These are phyloP conservation scores for Candida loeiensis DNA, from an alignment of 805 yeast species.

Conservation along the genomic window DNA sequence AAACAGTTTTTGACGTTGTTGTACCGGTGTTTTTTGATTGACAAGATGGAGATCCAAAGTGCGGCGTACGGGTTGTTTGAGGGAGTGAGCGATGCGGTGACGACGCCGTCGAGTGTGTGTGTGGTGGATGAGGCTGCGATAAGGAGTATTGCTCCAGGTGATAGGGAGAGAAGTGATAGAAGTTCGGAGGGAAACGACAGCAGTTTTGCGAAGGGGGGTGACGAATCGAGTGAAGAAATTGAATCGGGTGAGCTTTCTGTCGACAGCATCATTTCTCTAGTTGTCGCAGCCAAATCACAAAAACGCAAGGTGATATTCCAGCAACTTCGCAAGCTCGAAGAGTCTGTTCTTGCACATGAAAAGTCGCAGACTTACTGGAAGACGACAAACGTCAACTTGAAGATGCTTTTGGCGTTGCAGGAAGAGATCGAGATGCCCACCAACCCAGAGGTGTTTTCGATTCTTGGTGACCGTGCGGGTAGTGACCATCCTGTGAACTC, in stretches of 20 bases:
- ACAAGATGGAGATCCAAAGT: conserved; percentile 51
- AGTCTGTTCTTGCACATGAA: conserved; percentile 25
- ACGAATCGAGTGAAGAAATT: not conserved
- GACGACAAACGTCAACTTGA: conserved; percentile 44
- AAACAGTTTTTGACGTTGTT: conserved; percentile 46
- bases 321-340: conserved; percentile 42
- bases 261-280: conserved; percentile 55
- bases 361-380: conserved; percentile 53
- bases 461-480: conserved; percentile 46
- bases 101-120: conserved; percentile 42
- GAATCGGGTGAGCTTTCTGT: conserved; percentile 20
- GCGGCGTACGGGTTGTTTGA: conserved; percentile 52
- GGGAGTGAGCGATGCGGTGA: conserved; percentile 24
- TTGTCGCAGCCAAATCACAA: conserved; percentile 57
- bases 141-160: conserved; percentile 34
- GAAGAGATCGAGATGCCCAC: conserved; percentile 46
- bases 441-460: conserved; percentile 37
- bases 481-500: conserved; percentile 70
- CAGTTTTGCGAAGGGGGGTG: too few relatives aligned
- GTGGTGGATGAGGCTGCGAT: conserved; percentile 43
- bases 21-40: conserved; percentile 52
- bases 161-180: too few relatives aligned
- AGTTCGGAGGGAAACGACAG: too few relatives aligned
- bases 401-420: conserved; percentile 51
- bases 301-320: conserved; percentile 47